A percentile compares a stretch with the other conserved stretches of the same genome.
Conservation (phyloP, 441 rosid genomes). For the Corymbia citriodora region DNA sequence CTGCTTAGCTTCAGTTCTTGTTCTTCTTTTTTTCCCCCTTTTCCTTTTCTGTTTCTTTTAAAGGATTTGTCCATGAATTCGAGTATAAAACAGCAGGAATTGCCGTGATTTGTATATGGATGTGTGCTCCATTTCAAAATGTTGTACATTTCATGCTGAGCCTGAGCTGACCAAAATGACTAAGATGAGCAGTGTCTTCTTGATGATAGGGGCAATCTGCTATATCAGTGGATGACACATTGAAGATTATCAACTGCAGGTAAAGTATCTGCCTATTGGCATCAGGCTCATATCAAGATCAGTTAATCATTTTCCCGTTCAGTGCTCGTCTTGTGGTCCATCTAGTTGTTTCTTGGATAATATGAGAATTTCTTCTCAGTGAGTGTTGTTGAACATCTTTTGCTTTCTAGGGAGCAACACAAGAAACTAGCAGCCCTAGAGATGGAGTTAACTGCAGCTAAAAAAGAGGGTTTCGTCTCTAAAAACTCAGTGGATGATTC, state of each 20-base stretch:
- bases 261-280: constrained; percentile 3
- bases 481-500: constrained; percentile 24
- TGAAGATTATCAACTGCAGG: constrained; percentile 90
- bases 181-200: background rate
- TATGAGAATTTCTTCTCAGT: background rate
- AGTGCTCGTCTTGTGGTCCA: background rate
- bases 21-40: background rate
- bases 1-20: background rate
- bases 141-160: background rate
- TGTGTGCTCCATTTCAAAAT: background rate
- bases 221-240: constrained; percentile 73
- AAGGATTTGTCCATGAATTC: background rate
- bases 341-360: background rate
- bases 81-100: background rate
- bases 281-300: background rate
- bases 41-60: background rate
- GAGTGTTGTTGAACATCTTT: background rate
- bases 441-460: constrained; percentile 62
- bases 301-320: background rate
- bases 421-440: constrained; percentile 70
- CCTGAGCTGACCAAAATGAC: background rate
- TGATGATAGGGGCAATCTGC: constrained; percentile 61
- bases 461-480: constrained; percentile 63
- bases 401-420: constrained; percentile 70
- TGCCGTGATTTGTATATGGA: background rate